Evolutionary conservation across 495 filamentous ascomycete genomes (phyloP), one percentile per base, ranked within the genome.

Genomic region (Penicillium desertorum): DNA sequence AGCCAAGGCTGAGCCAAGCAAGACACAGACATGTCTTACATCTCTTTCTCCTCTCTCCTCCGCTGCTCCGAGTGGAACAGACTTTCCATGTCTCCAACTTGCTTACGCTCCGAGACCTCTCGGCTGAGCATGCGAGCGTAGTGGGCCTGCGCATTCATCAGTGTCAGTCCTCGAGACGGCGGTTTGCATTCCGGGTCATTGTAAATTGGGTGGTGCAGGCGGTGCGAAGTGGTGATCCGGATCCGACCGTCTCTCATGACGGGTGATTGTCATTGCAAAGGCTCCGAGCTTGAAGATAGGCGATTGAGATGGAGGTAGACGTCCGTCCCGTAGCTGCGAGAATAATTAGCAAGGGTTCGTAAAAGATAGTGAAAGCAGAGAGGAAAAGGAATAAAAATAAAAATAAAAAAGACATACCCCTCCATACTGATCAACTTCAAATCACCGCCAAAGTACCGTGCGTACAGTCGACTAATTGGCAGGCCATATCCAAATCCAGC

Each of bases 341-440:
- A 37, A 39, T 57, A 58, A 58, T 62, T 57, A 51, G 29, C 27
- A 48, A 47, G 45, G 36, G 27, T 27, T 43, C 11, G 51, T 5
- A 29, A 17, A 36, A 32, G 1, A 43, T 19, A 27, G n/a, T 17
- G 16, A 8, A 39, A 17, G 36, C 8, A 17, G 34, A 10, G 20
- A 20, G 59, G n/a, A 44, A 42, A 51, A 36, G 56, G n/a, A n/a
- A n/a, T n/a, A 23, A 4, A 23, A 4, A 23, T 4, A 23, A 23
- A 23, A 23, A 23, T 4, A 4, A 23, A 3, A 23, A 23, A 23
- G 2, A 73, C 91, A 77, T 79, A 96, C 94, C 94, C 94, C 78
- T 98, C 94, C 94, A 98, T 97, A 69, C 93, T 97, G 65, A 98
- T 98, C 75, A 98, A 68, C 69, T 97, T 98, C 61, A 98, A 71